phyloP scores from a whole-genome alignment of 805 yeast species.

The Cyberlindnera mrakii region DNA sequence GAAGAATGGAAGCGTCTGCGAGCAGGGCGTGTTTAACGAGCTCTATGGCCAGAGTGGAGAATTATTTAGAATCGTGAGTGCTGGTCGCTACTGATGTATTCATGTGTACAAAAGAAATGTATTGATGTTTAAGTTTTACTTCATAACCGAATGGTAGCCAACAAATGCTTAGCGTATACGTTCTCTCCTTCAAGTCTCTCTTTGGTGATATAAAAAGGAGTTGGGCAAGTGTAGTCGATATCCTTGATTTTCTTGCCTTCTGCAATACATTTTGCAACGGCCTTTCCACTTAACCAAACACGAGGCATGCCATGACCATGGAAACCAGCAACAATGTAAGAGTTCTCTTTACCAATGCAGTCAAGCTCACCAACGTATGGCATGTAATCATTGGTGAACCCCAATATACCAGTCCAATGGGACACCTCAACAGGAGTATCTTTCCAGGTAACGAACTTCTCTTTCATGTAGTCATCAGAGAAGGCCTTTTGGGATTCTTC shows the following conservation, averaged over 20 bases:
- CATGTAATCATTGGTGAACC: constrained; percentile 33
- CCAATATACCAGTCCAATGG: constrained; percentile 44
- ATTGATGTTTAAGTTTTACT: not conserved
- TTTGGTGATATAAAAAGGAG: constrained; percentile 12
- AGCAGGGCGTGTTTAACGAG: constrained; percentile 34
- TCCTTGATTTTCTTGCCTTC: constrained; percentile 10
- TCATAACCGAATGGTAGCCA: not conserved
- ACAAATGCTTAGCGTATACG: not conserved
- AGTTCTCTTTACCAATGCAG: constrained; percentile 21
- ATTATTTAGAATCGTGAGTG: constrained; percentile 24
- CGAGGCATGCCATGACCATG: constrained; percentile 50
- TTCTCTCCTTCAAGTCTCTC: constrained; percentile 15
- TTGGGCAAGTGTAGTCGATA: constrained; percentile 15
- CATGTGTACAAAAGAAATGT: not conserved
- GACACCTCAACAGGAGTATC: constrained; percentile 19
- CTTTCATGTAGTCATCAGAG: constrained; percentile 25
- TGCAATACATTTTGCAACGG: constrained; percentile 27
- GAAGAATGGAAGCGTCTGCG: constrained; percentile 41
- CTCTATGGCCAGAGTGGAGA: constrained; percentile 26
- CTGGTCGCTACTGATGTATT: constrained; percentile 8
- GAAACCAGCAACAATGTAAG: constrained; percentile 41
- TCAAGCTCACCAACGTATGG: constrained; percentile 40
- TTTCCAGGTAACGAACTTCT: constrained; percentile 29
- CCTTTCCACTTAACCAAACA: constrained; percentile 34
- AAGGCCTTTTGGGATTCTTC: constrained; percentile 21